These are phyloP conservation scores for Chenopodium quinoa DNA, from an alignment of 148 eudicot genomes.

Conservation along the genomic window DNA sequence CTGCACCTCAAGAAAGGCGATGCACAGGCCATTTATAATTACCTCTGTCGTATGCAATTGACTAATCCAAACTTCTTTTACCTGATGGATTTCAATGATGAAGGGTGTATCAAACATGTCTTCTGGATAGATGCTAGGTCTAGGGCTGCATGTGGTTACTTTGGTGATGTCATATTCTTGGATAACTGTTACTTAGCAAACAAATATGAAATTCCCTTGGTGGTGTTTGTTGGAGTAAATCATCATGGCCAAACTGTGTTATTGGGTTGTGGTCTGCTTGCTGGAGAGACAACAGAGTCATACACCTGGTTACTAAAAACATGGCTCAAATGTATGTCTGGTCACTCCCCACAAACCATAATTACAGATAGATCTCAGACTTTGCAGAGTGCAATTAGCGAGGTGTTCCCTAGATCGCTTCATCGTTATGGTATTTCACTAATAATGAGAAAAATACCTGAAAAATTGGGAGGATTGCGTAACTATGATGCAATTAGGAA, in stretches of 20 bases:
- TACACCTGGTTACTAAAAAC: constrained; percentile 68
- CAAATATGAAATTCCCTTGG: constrained; percentile 67
- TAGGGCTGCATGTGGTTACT: constrained; percentile 59
- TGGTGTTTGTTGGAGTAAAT: constrained; percentile 68
- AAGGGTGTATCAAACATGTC: constrained; percentile 55
- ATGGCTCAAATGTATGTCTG: constrained; percentile 54
- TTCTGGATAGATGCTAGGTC: constrained; percentile 79
- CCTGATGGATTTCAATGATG: constrained; percentile 60
- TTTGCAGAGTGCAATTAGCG: constrained; percentile 49
- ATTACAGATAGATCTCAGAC: constrained; percentile 61
- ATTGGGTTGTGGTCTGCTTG: constrained; percentile 69
- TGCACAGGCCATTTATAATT: constrained; percentile 62
- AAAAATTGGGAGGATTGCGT: constrained; percentile 61
- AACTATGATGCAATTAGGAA: constrained; percentile 58
- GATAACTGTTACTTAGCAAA: constrained; percentile 58
- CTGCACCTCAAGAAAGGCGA: constrained; percentile 69
- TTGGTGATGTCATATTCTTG: constrained; percentile 63
- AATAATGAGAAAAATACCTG: constrained; percentile 65
- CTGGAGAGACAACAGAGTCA: constrained; percentile 53
- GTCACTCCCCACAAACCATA: constrained; percentile 56
- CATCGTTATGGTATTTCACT: constrained; percentile 64
- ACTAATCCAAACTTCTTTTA: constrained; percentile 74
- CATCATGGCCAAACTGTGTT: constrained; percentile 69
- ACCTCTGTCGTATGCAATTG: constrained; percentile 70
- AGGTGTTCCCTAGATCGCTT: constrained; percentile 55